phyloP scores from a whole-genome alignment of 805 yeast genomes.

The Priceomyces castillae region DNA sequence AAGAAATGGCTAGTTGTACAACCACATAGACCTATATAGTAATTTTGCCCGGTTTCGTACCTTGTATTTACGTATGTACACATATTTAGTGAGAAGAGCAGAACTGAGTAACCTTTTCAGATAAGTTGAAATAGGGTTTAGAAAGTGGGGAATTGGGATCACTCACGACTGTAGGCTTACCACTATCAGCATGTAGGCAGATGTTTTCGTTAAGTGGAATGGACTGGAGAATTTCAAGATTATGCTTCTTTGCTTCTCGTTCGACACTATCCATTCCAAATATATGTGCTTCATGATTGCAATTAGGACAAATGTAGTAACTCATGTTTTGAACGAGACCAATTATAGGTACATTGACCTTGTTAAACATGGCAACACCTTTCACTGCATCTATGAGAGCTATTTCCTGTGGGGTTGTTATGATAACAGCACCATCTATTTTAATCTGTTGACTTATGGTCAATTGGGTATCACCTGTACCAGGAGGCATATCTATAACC shows the following conservation, averaged over 20 bases:
- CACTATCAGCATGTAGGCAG: constrained; percentile 59
- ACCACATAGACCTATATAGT: too few species aligned
- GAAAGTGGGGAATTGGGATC: constrained; percentile 36
- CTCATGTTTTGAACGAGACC: constrained; percentile 88
- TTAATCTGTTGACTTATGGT: constrained; percentile 77
- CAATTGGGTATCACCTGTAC: constrained; percentile 85
- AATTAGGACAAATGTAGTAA: constrained; percentile 69
- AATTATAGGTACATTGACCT: constrained; percentile 65
- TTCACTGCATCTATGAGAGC: constrained; percentile 78
- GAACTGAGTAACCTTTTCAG: constrained; percentile 18
- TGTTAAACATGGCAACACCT: constrained; percentile 75
- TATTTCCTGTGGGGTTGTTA: constrained; percentile 83
- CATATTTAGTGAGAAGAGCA: background rate
- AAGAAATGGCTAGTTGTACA: too few species aligned
- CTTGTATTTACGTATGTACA: background rate
- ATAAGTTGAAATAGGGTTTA: constrained; percentile 48
- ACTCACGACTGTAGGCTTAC: constrained; percentile 58
- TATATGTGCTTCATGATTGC: constrained; percentile 67
- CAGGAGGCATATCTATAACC: constrained; percentile 86
- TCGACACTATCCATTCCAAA: constrained; percentile 65
- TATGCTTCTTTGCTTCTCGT: constrained; percentile 48
- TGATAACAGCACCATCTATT: constrained; percentile 77
- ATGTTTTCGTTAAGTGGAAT: constrained; percentile 66
- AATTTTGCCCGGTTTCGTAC: too few species aligned
- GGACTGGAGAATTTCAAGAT: constrained; percentile 55